phyloP scores from a whole-genome alignment of 2,329 filamentous ascomycete species.

The Claviceps monticola region DNA sequence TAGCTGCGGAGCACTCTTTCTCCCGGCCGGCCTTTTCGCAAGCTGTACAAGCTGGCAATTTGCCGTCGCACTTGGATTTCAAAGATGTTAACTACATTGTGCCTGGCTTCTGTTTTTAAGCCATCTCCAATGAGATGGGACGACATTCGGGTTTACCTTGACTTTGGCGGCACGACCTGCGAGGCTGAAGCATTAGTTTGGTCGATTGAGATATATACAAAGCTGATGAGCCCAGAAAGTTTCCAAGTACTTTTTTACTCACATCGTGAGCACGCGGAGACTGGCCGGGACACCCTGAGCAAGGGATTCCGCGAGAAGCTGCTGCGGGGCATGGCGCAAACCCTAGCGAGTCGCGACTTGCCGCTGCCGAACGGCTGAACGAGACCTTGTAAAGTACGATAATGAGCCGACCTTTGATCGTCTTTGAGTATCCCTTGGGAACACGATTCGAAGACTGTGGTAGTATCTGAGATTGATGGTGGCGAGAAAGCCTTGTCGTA shows the following conservation, averaged over 20 bases:
- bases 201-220: background rate
- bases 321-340: conserved; percentile 26
- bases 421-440: background rate
- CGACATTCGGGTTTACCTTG: conserved; percentile 42
- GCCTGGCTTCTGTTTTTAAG: background rate
- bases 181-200: background rate
- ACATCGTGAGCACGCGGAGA: conserved; percentile 70
- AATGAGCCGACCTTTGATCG: background rate
- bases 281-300: conserved; percentile 62
- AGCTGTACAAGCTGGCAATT: conserved; percentile 85
- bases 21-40: conserved; percentile 85
- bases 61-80: conserved; percentile 64
- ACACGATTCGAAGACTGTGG: background rate
- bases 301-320: conserved; percentile 43
- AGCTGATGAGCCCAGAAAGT: background rate
- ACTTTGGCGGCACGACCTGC: conserved; percentile 77
- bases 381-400: background rate
- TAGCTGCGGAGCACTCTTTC: conserved; percentile 81
- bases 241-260: conserved; percentile 12
- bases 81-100: background rate
- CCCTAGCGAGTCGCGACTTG: background rate
- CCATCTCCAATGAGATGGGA: background rate
- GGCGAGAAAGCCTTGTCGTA: background rate
- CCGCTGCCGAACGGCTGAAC: background rate
- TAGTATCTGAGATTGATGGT: background rate